phyloP scores from a whole-genome alignment of 345 rosid species.

The Pistacia vera region DNA sequence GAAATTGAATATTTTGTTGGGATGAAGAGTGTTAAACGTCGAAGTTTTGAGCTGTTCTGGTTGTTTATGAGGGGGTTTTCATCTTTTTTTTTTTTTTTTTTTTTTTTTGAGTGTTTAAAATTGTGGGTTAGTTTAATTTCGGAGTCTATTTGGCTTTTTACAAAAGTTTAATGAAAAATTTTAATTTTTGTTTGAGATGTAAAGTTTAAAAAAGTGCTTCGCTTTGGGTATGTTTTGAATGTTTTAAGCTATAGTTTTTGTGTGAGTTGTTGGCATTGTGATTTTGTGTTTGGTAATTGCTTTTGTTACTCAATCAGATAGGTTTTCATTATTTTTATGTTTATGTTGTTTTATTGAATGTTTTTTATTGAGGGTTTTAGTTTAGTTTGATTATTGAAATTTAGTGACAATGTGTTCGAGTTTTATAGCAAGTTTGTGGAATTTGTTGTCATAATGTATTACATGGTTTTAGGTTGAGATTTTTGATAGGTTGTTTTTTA shows the following conservation, averaged over 20 bases:
- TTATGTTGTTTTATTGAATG: neutral
- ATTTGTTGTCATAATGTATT: neutral
- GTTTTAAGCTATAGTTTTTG: too few species aligned
- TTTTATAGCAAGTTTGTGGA: neutral
- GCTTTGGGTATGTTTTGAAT: too few species aligned
- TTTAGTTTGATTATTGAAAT: neutral
- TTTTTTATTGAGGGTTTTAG: neutral
- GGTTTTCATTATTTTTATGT: too few species aligned
- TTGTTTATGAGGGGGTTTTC: neutral
- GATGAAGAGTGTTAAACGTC: neutral
- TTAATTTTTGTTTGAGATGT: too few species aligned
- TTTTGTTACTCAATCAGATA: slow-evolving; percentile 2
- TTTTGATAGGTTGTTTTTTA: neutral
- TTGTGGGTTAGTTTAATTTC: neutral
- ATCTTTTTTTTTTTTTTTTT: neutral
- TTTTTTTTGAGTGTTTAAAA: neutral
- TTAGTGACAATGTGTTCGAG: too few species aligned
- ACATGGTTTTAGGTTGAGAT: neutral
- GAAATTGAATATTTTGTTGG: neutral
- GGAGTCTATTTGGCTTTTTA: neutral
- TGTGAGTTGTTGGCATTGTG: neutral
- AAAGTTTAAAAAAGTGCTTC: too few species aligned
- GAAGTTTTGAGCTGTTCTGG: neutral
- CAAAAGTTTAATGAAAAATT: too few species aligned
- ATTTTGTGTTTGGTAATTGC: too few species aligned